Evolutionary conservation across 2,329 filamentous ascomycete species (phyloP).

Genomic region (Phoma sp.): DNA sequence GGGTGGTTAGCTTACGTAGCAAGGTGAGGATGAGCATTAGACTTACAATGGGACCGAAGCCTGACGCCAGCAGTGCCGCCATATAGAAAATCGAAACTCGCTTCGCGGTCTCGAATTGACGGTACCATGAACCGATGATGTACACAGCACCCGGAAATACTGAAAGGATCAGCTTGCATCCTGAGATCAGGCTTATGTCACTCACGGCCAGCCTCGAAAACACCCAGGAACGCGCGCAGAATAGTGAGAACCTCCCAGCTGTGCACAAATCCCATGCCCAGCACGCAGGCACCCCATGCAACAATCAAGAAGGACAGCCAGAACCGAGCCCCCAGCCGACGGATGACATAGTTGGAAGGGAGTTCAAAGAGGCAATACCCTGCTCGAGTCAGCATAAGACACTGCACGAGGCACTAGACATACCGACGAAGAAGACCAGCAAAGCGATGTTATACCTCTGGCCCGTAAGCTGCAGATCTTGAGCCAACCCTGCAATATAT

Average conservation of each 20-base stretch:
- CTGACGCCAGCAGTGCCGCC: constrained; percentile 38
- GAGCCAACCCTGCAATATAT: constrained; percentile 29
- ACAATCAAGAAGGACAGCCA: constrained; percentile 40
- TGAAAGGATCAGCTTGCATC: background rate
- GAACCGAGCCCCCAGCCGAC: constrained; percentile 37
- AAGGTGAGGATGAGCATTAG: too few relatives aligned
- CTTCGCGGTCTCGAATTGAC: constrained; percentile 34
- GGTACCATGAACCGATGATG: constrained; percentile 36
- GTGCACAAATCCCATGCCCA: constrained; percentile 35
- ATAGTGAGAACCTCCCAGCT: constrained; percentile 29
- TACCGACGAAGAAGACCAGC: constrained; percentile 40
- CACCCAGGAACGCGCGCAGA: constrained; percentile 26
- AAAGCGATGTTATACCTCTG: constrained; percentile 1
- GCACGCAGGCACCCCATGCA: constrained; percentile 31
- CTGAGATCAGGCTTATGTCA: background rate
- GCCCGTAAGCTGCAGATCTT: too few relatives aligned
- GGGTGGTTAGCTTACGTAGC: background rate
- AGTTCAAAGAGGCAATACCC: constrained; percentile 42
- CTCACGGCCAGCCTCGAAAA: constrained; percentile 35
- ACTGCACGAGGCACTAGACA: too few relatives aligned
- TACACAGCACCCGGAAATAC: constrained; percentile 34
- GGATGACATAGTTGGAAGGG: constrained; percentile 40
- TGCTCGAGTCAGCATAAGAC: background rate
- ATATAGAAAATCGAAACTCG: constrained; percentile 35
- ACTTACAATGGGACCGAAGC: constrained; percentile 42